Percentiles rank a stretch among this genome's conserved stretches.
phyloP scores from a whole-genome alignment of 78 protist genomes.

The Guillardia theta region DNA sequence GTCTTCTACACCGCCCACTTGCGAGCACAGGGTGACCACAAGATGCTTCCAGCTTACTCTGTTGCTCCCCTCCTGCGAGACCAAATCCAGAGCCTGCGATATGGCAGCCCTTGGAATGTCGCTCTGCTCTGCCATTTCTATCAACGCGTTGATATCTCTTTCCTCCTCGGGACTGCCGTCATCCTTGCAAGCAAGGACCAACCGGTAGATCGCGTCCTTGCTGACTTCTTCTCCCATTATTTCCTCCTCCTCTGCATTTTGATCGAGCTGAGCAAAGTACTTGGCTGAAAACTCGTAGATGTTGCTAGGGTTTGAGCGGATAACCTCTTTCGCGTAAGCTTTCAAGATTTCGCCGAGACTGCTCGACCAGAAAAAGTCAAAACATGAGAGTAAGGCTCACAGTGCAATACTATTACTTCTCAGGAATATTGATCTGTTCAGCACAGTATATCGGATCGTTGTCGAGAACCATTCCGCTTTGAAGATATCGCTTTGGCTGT shows the following conservation, averaged over 20 bases:
- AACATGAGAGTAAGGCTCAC: not conserved
- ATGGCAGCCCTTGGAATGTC: too few relatives aligned
- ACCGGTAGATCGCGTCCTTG: not conserved
- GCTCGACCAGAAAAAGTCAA: not conserved
- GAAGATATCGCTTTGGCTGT: too few relatives aligned
- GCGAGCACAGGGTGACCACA: constrained; percentile 1
- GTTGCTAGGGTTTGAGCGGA: not conserved
- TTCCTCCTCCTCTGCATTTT: not conserved
- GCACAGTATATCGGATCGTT: constrained; percentile 38
- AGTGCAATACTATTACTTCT: not conserved
- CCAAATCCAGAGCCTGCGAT: too few relatives aligned
- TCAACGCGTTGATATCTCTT: too few relatives aligned
- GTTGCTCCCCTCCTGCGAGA: too few relatives aligned
- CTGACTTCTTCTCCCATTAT: not conserved
- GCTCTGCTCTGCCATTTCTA: too few relatives aligned
- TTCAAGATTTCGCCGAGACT: constrained; percentile 30
- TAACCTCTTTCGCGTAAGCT: constrained; percentile 37
- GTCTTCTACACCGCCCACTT: not conserved
- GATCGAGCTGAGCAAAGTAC: constrained; percentile 18
- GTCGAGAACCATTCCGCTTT: not conserved
- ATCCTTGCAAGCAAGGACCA: too few relatives aligned
- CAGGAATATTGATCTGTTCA: constrained; percentile 35
- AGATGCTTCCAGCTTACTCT: constrained; percentile 7
- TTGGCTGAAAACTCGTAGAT: constrained; percentile 14
- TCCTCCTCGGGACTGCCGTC: too few relatives aligned